Conservation (phyloP, 768 basidiomycete species). For the Rhizopogon sp. region DNA sequence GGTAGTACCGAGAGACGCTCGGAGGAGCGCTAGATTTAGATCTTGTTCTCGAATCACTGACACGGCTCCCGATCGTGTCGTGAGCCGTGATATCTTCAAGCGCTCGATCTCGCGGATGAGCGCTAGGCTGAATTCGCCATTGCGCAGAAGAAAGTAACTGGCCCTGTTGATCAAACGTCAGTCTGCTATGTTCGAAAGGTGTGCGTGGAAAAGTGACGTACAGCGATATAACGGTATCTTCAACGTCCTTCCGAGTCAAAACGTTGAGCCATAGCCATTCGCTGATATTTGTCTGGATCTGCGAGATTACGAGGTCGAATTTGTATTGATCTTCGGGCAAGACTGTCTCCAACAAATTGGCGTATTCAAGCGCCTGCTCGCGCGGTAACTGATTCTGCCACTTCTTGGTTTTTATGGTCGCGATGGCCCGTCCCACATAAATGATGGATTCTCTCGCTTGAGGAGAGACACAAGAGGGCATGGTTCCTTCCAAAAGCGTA, state of each 20-base stretch:
- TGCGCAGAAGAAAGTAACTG: slow-evolving; percentile 82
- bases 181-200: slow-evolving; percentile 7
- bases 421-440: slow-evolving; percentile 84
- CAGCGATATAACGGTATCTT: slow-evolving; percentile 82
- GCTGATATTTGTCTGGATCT: slow-evolving; percentile 76
- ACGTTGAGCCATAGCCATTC: slow-evolving; percentile 96
- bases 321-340: slow-evolving; percentile 71
- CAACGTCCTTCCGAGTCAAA: slow-evolving; percentile 76
- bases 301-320: slow-evolving; percentile 69
- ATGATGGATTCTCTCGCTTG: slow-evolving; percentile 76
- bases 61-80: slow-evolving; percentile 53
- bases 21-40: slow-evolving; percentile 78
- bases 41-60: slow-evolving; percentile 90
- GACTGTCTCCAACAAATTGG: slow-evolving; percentile 56
- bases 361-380: slow-evolving; percentile 59
- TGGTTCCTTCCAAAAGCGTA: slow-evolving; percentile 53
- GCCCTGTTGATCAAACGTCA: slow-evolving; percentile 43
- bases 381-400: slow-evolving; percentile 77
- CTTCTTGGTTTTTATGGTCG: slow-evolving; percentile 74
- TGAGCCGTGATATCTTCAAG: slow-evolving; percentile 74
- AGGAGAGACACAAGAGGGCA: slow-evolving; percentile 71
- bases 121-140: slow-evolving; percentile 82
- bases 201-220: slow-evolving; percentile 32
- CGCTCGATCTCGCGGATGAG: slow-evolving; percentile 85
- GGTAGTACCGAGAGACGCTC: slow-evolving; percentile 83